Percentiles rank a stretch among this genome's conserved stretches.
phyloP scores from a whole-genome alignment of 306 rosid species.

The Sicyos baderoa region DNA sequence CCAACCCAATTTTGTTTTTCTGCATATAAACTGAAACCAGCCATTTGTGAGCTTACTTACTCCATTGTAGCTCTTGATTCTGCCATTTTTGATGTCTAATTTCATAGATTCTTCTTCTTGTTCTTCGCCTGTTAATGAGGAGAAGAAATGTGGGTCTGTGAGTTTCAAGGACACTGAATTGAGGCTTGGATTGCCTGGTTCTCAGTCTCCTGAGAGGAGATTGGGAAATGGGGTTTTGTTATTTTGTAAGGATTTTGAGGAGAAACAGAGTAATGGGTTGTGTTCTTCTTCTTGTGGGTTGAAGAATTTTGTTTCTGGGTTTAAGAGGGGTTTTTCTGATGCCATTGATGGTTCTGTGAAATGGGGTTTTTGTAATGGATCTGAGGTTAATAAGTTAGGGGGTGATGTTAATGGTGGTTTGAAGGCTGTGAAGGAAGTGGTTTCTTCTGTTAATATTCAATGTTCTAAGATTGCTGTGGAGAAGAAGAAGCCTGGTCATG shows the following conservation, averaged over 20 bases:
- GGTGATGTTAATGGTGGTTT: constrained; percentile 23
- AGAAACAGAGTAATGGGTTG: constrained; percentile 35
- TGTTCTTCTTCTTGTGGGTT: constrained; percentile 31
- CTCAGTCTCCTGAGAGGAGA: constrained; percentile 58
- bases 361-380: constrained; percentile 64
- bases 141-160: constrained; percentile 37
- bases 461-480: constrained; percentile 42
- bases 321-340: constrained; percentile 77
- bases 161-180: constrained; percentile 85
- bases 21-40: constrained; percentile 39
- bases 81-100: constrained; percentile 45
- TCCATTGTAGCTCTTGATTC: neutral
- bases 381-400: constrained; percentile 49
- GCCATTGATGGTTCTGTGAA: constrained; percentile 56
- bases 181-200: constrained; percentile 86
- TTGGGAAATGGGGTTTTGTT: constrained; percentile 36
- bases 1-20: constrained; percentile 42
- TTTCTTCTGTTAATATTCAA: constrained; percentile 35
- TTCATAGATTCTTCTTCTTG: constrained; percentile 44
- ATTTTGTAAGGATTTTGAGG: constrained; percentile 61
- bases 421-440: constrained; percentile 40
- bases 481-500: constrained; percentile 44
- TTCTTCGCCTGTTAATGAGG: constrained; percentile 36
- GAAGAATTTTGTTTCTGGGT: constrained; percentile 47
- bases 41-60: neutral